phyloP scores from a whole-genome alignment of 2,329 filamentous ascomycete genomes.

The Phialemoniopsis sp. region DNA sequence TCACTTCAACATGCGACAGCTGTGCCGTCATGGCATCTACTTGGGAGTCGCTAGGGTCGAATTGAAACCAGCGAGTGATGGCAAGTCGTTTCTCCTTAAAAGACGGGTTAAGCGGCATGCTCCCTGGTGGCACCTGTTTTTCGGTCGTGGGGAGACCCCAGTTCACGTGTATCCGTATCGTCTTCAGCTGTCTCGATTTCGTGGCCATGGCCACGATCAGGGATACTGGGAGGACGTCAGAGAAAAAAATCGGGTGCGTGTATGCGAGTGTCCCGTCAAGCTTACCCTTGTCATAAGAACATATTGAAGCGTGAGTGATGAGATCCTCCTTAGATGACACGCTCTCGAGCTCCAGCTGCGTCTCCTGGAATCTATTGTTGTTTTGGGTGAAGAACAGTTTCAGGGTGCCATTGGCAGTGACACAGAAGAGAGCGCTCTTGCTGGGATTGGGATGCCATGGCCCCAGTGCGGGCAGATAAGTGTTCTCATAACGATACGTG shows the following conservation, averaged over 20 bases:
- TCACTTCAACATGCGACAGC: constrained; percentile 71
- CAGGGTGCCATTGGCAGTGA: constrained; percentile 71
- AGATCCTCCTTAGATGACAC: constrained; percentile 68
- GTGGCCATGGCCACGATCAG: constrained; percentile 66
- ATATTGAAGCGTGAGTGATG: constrained; percentile 75
- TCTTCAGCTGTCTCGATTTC: constrained; percentile 64
- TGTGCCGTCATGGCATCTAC: constrained; percentile 51
- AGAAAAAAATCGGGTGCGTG: constrained; percentile 1
- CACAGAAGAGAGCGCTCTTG: constrained; percentile 71
- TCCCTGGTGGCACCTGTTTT: constrained; percentile 43
- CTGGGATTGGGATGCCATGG: constrained; percentile 68
- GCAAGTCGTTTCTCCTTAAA: constrained; percentile 54
- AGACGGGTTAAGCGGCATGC: constrained; percentile 43
- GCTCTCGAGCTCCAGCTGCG: constrained; percentile 69
- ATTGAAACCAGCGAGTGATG: constrained; percentile 52
- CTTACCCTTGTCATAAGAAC: constrained; percentile 64
- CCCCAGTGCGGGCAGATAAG: constrained; percentile 60
- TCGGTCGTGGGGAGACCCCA: constrained; percentile 65
- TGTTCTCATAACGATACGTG: constrained; percentile 67
- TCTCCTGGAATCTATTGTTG: constrained; percentile 68
- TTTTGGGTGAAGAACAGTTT: constrained; percentile 75
- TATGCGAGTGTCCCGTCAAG: too few species aligned
- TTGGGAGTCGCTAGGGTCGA: constrained; percentile 34
- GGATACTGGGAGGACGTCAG: constrained; percentile 15
- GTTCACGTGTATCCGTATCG: constrained; percentile 69